Evolutionary conservation across 2,329 filamentous ascomycete species (phyloP), one percentile per base, ranked within the genome.

Genomic region (Rutstroemia sp.): DNA sequence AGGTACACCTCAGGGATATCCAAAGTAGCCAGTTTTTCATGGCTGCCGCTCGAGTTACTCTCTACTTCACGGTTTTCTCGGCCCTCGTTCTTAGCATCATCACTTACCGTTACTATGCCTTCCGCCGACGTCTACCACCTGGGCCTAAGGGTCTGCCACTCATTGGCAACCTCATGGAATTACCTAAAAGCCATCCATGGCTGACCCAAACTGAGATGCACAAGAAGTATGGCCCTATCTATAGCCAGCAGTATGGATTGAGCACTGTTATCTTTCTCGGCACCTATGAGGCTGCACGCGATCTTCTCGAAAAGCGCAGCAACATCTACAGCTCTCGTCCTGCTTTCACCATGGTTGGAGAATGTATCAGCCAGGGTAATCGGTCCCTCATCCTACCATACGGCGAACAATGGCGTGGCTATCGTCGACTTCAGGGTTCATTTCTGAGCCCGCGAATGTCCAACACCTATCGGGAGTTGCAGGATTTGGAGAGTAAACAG

Each of bases 271-370:
- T 78, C 36, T 71, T 76, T 2, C 67, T 78, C 36, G 76, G 77
- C 64, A 75, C 72, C 47, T 67, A 70, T 8, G 65, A 71, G 39
- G 69, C 72, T 2, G 75, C 75, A 25, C 60, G 65, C 6, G 74
- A 76, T 17, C 65, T 78, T 3, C 67, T 78, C 5, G 74, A 76
- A 56, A 75, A 73, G 52, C 65, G 73, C n/a, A 74, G 75, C 1
- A 68, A 67, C 57, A 78, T 75, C 58, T 77, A 75, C 59, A 68
- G 67, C 34, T 73, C 75, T 60, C 62, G 75, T 1, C 76, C 75
- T 9, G 69, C 72, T 21, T 77, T 78, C 58, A 70, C 71, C 4
- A 45, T 63, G 10, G 60, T 63, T 46, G 62, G 63, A 45, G 58
- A 60, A 23, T 47, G 44, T 39, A 61, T 63, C 54, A 74, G 74